Conservation (phyloP, 768 basidiomycete species). For the Naganishia antarctica region DNA sequence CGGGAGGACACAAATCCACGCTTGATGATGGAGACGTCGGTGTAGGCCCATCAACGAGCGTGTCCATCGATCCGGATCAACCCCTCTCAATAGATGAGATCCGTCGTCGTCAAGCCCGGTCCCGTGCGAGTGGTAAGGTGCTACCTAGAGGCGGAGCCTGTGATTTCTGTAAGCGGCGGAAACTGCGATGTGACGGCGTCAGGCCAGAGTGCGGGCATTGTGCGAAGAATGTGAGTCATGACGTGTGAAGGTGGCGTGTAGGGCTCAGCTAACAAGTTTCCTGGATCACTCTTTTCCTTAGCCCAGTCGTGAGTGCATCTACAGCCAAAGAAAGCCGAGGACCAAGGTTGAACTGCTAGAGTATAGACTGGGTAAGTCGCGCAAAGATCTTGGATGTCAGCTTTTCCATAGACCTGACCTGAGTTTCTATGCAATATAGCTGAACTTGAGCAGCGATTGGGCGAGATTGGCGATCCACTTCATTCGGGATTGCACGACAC, state of each 20-base stretch:
- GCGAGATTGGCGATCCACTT: constrained; percentile 16
- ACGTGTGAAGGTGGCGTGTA: too few species aligned
- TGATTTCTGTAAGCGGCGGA: constrained; percentile 29
- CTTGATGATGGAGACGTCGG: not conserved
- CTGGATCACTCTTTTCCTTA: not conserved
- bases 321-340: constrained; percentile 24
- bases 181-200: constrained; percentile 26
- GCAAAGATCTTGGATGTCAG: not conserved
- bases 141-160: constrained; percentile 25
- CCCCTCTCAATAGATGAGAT: constrained; percentile 27
- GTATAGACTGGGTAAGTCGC: constrained; percentile 4
- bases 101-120: constrained; percentile 23
- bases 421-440: not conserved
- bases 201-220: constrained; percentile 27
- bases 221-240: constrained; percentile 22
- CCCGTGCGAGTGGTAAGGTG: constrained; percentile 25
- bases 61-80: constrained; percentile 12
- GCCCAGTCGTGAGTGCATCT: constrained; percentile 25
- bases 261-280: too few species aligned
- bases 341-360: constrained; percentile 16
- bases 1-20: not conserved
- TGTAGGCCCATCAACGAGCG: constrained; percentile 12
- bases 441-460: constrained; percentile 13
- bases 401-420: too few species aligned
- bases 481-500: constrained; percentile 4